Percentiles rank a stretch among this genome's conserved stretches.
Conservation (phyloP, 2,329 filamentous ascomycete genomes). For the Aspergillus fumigatus region DNA sequence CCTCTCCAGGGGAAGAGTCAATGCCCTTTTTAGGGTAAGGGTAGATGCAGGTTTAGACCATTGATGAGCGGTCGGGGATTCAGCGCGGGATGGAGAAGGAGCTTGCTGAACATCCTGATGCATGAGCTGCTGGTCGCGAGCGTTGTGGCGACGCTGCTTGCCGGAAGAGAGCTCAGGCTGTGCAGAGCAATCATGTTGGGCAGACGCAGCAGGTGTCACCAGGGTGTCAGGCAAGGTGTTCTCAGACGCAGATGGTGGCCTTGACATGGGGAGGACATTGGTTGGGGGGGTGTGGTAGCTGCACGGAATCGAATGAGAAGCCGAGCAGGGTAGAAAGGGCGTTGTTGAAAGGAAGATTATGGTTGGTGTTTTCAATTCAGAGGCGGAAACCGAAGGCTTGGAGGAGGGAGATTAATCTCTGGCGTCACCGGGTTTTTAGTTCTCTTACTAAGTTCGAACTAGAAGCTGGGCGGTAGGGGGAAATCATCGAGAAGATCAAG, state of each 20-base stretch:
- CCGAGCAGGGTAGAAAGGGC: conserved; percentile 10
- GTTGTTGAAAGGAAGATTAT: conserved; percentile 10
- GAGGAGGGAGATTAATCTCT: conserved; percentile 15
- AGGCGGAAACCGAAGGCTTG: conserved; percentile 9
- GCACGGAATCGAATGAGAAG: conserved; percentile 15
- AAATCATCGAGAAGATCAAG: conserved; percentile 13
- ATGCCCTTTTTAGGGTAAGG: conserved; percentile 34
- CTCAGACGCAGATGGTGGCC: conserved; percentile 40
- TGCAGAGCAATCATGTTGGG: conserved; percentile 36
- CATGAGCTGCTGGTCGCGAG: conserved; percentile 23
- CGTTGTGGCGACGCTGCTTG: conserved; percentile 33
- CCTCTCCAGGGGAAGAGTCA: conserved; percentile 28
- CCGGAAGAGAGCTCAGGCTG: conserved; percentile 20
- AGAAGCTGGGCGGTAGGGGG: conserved; percentile 7
- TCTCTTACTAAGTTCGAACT: conserved; percentile 4
- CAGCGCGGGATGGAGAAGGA: conserved; percentile 29
- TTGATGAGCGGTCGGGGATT: conserved; percentile 35
- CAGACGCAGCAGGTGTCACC: conserved; percentile 43
- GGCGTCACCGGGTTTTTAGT: conserved; percentile 20
- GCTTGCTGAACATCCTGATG: conserved; percentile 26
- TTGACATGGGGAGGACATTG: conserved; percentile 52
- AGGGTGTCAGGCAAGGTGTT: conserved; percentile 37
- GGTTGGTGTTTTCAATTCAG: conserved; percentile 17
- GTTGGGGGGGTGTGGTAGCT: conserved; percentile 30
- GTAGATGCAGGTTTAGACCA: conserved; percentile 27